Evolutionary conservation across 371 early-diverging fungal genomes (phyloP).

Genomic region (Neoconidiobolus thromboides): DNA sequence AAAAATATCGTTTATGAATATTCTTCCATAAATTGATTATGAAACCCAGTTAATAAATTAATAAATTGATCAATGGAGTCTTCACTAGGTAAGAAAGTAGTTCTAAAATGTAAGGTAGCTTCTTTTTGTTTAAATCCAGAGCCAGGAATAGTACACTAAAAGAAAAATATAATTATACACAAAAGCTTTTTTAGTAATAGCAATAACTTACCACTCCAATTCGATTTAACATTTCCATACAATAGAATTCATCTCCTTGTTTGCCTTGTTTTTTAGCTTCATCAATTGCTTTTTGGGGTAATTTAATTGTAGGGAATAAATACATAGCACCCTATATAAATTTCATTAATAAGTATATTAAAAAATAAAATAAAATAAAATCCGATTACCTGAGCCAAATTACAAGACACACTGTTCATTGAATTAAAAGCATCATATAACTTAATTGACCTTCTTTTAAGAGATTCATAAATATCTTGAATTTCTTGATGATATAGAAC

Average conservation of each 20-base stretch:
- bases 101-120: conserved; percentile 87
- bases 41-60: conserved; percentile 47
- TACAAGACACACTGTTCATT: conserved; percentile 72
- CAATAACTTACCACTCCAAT: conserved; percentile 65
- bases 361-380: background rate
- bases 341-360: background rate
- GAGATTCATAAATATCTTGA: conserved; percentile 53
- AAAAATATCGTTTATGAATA: conserved; percentile 14
- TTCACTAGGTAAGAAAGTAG: conserved; percentile 92
- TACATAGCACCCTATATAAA: conserved; percentile 81
- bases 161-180: conserved; percentile 1
- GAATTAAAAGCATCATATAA: conserved; percentile 59
- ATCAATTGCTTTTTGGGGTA: conserved; percentile 55
- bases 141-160: conserved; percentile 57
- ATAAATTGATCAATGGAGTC: conserved; percentile 79
- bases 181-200: conserved; percentile 6
- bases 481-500: conserved; percentile 52
- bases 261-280: conserved; percentile 43
- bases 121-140: conserved; percentile 81
- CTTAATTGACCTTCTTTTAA: conserved; percentile 54
- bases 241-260: conserved; percentile 72
- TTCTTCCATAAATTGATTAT: conserved; percentile 55
- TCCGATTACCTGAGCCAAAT: conserved; percentile 34
- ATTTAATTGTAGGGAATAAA: conserved; percentile 64
- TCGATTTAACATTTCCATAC: conserved; percentile 69